Conservation (phyloP, 2,329 filamentous ascomycete genomes). For the Tolypocladium sp. region DNA sequence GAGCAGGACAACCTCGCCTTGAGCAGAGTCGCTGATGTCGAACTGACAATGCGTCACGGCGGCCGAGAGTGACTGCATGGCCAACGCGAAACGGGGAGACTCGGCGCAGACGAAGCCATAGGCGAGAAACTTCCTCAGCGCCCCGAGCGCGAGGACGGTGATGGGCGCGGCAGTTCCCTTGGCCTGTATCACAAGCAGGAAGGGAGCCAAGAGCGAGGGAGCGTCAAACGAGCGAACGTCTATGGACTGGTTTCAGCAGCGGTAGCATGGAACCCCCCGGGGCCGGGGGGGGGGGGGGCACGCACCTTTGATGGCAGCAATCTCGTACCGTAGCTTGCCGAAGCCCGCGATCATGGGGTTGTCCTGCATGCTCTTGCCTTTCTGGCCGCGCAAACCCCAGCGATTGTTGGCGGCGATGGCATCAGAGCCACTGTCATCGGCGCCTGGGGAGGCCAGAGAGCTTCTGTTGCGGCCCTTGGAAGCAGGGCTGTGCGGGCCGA, state of each 20-base stretch:
- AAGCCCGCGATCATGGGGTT: conserved; percentile 95
- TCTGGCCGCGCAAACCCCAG: conserved; percentile 92
- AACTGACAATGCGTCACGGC: conserved; percentile 97
- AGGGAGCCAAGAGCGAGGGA: conserved; percentile 80
- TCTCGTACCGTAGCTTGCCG: conserved; percentile 76
- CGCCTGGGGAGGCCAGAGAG: conserved; percentile 18
- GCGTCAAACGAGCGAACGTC: conserved; percentile 87
- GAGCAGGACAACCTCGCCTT: conserved; percentile 89
- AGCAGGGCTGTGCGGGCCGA: conserved; percentile 37
- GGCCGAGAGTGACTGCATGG: conserved; percentile 89
- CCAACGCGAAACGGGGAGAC: conserved; percentile 80
- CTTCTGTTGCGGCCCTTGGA: conserved; percentile 32
- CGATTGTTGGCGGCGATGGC: conserved; percentile 55
- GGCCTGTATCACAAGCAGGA: conserved; percentile 91
- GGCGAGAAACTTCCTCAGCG: conserved; percentile 91
- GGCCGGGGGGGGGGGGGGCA: background rate
- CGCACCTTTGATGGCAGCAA: conserved; percentile 72
- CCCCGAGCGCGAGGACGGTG: conserved; percentile 85
- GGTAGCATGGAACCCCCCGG: background rate
- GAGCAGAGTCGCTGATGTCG: conserved; percentile 88
- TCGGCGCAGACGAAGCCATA: conserved; percentile 82
- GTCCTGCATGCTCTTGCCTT: conserved; percentile 94
- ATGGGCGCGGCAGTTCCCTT: conserved; percentile 95
- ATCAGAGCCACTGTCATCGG: conserved; percentile 39
- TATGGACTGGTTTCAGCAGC: conserved; percentile 18